Conservation (phyloP, 1,284 basidiomycete genomes). For the Rhizoctonia solani region DNA sequence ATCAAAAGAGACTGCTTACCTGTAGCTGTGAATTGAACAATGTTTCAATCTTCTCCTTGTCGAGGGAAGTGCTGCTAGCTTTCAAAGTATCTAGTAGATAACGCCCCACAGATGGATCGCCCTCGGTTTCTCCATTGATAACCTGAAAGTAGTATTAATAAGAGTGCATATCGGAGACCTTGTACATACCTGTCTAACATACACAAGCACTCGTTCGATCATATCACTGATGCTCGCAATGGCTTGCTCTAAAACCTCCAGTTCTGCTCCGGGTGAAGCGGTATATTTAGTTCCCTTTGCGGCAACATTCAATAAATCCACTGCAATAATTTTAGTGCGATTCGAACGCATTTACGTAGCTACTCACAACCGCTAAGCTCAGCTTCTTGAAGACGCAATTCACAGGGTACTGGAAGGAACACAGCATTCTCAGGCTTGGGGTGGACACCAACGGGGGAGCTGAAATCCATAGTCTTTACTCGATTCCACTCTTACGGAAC, state of each 20-base stretch:
- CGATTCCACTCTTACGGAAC: conserved; percentile 41
- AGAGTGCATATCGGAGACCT: not conserved
- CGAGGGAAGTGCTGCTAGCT: conserved; percentile 62
- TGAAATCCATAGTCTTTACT: conserved; percentile 48
- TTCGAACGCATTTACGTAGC: not conserved
- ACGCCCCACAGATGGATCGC: conserved; percentile 86
- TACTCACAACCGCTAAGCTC: conserved; percentile 84
- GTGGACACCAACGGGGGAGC: conserved; percentile 80
- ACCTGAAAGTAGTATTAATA: not conserved
- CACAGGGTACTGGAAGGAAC: conserved; percentile 85
- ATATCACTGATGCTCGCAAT: conserved; percentile 73
- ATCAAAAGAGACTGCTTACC: conserved; percentile 53
- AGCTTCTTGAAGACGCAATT: conserved; percentile 77
- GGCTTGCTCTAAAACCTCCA: conserved; percentile 72
- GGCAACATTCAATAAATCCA: conserved; percentile 33
- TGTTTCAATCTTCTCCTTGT: conserved; percentile 60
- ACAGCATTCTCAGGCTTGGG: conserved; percentile 91
- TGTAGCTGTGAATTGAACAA: conserved; percentile 73
- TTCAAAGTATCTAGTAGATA: conserved; percentile 93
- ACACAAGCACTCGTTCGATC: conserved; percentile 83
- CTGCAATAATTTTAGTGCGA: not conserved
- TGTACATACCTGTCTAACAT: conserved; percentile 74
- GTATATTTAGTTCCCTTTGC: conserved; percentile 33
- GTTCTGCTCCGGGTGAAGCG: conserved; percentile 56
- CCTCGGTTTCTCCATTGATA: conserved; percentile 74